Conservation (phyloP, 257 asterid genomes). For the Forsythia suspensa region DNA sequence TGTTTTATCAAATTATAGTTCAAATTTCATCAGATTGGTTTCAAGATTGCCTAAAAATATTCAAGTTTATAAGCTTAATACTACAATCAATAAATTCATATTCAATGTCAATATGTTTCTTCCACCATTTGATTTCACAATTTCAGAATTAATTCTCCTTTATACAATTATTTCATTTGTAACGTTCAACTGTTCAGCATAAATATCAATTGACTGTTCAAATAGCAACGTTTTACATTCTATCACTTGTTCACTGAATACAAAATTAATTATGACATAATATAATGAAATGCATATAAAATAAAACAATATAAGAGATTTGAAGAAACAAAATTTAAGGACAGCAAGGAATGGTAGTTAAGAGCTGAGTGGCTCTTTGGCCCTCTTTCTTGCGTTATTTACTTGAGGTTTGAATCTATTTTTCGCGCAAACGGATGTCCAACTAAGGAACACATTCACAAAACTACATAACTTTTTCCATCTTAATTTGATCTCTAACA, state of each 20-base stretch:
- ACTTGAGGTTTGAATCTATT: no score
- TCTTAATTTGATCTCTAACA: no score
- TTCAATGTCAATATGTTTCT: not conserved
- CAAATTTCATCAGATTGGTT: not conserved
- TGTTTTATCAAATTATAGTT: no score
- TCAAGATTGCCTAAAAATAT: not conserved
- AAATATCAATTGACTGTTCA: not conserved
- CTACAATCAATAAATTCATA: not conserved
- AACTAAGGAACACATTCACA: no score
- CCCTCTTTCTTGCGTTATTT: no score
- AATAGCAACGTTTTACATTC: not conserved
- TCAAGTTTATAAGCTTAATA: not conserved
- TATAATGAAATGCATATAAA: not conserved
- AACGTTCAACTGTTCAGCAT: not conserved
- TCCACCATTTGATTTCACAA: not conserved
- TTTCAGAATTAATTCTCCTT: not conserved
- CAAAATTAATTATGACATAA: not conserved
- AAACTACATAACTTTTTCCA: no score
- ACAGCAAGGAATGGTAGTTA: no score
- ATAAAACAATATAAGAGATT: not conserved
- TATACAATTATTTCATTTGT: not conserved
- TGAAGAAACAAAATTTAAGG: no score
- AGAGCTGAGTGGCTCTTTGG: no score
- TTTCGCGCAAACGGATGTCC: no score
- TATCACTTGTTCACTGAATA: not conserved